These are phyloP conservation scores for Elaeis guineensis DNA, from an alignment of 176 grass and related monocot genomes.

Conservation along the genomic window DNA sequence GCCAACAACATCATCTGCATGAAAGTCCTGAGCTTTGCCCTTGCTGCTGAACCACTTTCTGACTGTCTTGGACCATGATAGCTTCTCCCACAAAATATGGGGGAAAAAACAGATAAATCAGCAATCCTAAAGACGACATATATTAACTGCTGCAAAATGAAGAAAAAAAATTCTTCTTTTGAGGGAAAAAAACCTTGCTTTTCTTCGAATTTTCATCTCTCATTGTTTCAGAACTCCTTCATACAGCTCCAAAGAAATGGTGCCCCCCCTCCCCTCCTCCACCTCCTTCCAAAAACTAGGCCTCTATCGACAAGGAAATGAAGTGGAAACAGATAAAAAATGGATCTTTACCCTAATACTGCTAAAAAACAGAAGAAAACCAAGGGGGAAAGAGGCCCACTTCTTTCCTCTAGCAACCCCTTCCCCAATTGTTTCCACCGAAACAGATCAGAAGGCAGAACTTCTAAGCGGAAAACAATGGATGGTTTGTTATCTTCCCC, in stretches of 20 bases:
- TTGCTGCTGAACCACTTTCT: slow-evolving; percentile 99
- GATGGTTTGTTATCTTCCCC: no score
- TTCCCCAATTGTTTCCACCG: no score
- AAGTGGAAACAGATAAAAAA: slow-evolving; percentile 2
- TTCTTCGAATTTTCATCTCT: slow-evolving; percentile 64
- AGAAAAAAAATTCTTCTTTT: neutral
- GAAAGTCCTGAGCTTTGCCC: slow-evolving; percentile 69
- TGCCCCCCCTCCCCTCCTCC: slow-evolving; percentile 21
- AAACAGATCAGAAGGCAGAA: no score
- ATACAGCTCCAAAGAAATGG: slow-evolving; percentile 35
- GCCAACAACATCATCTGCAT: slow-evolving; percentile 46
- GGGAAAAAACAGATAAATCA: slow-evolving; percentile 8
- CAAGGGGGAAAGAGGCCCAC: neutral
- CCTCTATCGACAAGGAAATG: neutral
- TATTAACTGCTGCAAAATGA: neutral
- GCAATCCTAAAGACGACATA: neutral
- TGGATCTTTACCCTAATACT: slow-evolving; percentile 14
- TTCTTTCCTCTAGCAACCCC: no score
- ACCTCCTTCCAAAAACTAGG: neutral
- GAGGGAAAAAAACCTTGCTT: slow-evolving; percentile 11
- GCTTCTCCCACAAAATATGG: slow-evolving; percentile 38
- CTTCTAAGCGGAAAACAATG: no score
- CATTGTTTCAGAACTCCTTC: slow-evolving; percentile 67
- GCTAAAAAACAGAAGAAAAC: neutral
- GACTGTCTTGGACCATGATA: slow-evolving; percentile 91